Evolutionary conservation across 768 basidiomycete genomes (phyloP), one percentile per base, ranked within the genome.

Genomic region (Multifurca ochricompacta): DNA sequence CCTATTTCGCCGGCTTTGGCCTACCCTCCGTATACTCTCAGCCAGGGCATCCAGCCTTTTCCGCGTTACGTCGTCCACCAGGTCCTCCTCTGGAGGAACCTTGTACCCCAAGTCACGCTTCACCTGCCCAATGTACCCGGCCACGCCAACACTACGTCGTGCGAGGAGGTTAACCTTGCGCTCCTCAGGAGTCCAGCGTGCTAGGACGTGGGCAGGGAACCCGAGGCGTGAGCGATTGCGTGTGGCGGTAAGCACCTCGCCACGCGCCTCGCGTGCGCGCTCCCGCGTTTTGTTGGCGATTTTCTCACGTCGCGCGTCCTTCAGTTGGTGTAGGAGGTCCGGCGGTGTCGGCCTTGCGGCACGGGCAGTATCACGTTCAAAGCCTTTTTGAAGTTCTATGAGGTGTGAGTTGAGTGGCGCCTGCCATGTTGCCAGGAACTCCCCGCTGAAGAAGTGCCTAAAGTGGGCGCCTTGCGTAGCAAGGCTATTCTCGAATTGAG

Each of bases 121-220:
- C 46, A 83, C 72, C 63, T 68, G 62, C n/a, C 78, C 87, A 2
- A 81, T 76, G 65, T 87, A 90, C 13, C 89, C 89, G 0, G 77
- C 85, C 65, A 83, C 80, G 50, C 82, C 76, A 2, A 78, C 72
- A 35, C 72, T 74, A 34, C 79, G 67, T 31, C 73, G 65, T 47
- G 74, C 71, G 4, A 84, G 67, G 56, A 67, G 69, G 58, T 88
- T 85, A 65, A 72, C 64, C 47, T 65, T 67, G 54, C 71, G 73
- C 54, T 76, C 67, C 59, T 73, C 63, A 1, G 72, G 69, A 0
- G 77, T 71, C 80, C 88, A 80, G 54, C 63, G 69, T 19, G 65
- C 67, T 3, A 81, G 70, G 3, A 85, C 59, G 59, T 81, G 81
- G 0, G 85, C 78, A 0, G 90, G 88, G 1, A 84, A 83, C 0